Evolutionary conservation across 306 rosid genomes (phyloP), one percentile per base, ranked within the genome.

Genomic region (Vigna hirtella): DNA sequence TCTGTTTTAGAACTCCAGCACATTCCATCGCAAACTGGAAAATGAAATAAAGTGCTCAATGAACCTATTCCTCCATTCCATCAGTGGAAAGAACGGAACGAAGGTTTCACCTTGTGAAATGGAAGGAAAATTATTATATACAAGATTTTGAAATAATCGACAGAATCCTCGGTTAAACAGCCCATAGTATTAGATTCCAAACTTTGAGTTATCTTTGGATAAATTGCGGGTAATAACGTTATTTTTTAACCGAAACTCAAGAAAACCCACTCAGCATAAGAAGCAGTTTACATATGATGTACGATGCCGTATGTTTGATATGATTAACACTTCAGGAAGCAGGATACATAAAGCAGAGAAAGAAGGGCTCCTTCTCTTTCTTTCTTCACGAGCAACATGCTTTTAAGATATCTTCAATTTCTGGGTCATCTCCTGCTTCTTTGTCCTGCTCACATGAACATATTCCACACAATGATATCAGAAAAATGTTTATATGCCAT

Each of bases 361-460:
- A 48, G 72, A 61, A 59, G 16, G 67, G 53, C 7, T 32, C 22
- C 43, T 7, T 38, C 45, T 11, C 24, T 52, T 49, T 8, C 45
- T 42, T 75, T 63, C 74, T 78, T 88, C 90, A 88, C 1, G 86
- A 83, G 80, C 97, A 90, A 82, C 94, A 90, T 36, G 90, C 94
- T 86, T 87, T 74, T 55, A 92, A 82, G 76, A 94, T 82, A 48
- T 92, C 96, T 83, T 90, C 87, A 36, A 94, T 94, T 63, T 87
- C 89, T 14, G 98, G 97, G 70, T 94, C 98, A 84, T 92, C 97
- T 73, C 98, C 93, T 20, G 98, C 98, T 87, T 90, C 98, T 87
- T 89, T 94, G 74, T 94, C 98, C 98, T 90, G 56, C 72, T 45
- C 88, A 45, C 38, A 22, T 36, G 36, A 59, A 70, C 73, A 62